Conservation (phyloP, 345 rosid genomes). For the Moricandia moricandioides region DNA sequence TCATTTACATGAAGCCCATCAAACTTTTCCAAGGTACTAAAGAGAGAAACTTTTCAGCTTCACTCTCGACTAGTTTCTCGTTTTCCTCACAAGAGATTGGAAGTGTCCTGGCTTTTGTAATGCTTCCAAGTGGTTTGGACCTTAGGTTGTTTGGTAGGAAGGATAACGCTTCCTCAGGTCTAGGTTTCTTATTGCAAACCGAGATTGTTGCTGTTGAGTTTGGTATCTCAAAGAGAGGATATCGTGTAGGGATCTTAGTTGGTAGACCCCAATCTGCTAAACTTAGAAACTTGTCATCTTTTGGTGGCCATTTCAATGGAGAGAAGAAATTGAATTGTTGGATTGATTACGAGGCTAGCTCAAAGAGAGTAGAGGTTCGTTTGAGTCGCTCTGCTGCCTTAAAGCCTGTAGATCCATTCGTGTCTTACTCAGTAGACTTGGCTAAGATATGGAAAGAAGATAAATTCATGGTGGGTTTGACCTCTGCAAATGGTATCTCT, state of each 20-base stretch:
- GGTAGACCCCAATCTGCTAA: slow-evolving; percentile 56
- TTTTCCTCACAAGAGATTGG: slow-evolving; percentile 50
- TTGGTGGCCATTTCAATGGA: slow-evolving; percentile 18
- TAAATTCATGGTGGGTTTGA: slow-evolving; percentile 58
- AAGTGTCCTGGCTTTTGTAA: slow-evolving; percentile 65
- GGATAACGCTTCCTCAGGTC: slow-evolving; percentile 34
- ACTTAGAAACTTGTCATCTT: slow-evolving; percentile 27
- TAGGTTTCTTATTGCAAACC: slow-evolving; percentile 14
- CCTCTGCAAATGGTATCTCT: slow-evolving; percentile 63
- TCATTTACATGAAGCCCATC: slow-evolving; percentile 66
- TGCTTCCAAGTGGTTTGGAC: slow-evolving; percentile 52
- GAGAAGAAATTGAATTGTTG: slow-evolving; percentile 64
- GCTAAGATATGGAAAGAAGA: slow-evolving; percentile 55
- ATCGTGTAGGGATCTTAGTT: slow-evolving; percentile 57
- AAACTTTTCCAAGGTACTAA: slow-evolving; percentile 59
- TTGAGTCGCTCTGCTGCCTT: slow-evolving; percentile 43
- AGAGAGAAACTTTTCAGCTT: slow-evolving; percentile 45
- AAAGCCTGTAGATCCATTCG: slow-evolving; percentile 64
- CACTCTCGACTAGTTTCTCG: slow-evolving; percentile 69
- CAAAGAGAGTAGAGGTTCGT: slow-evolving; percentile 77
- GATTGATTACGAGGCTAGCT: slow-evolving; percentile 81
- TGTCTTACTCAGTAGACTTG: slow-evolving; percentile 57
- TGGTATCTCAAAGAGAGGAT: slow-evolving; percentile 49
- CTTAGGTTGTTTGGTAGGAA: slow-evolving; percentile 44
- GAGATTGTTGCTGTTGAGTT: slow-evolving; percentile 48